phyloP scores from a whole-genome alignment of 352 stramenopile species.

The Blastocystis sp. region DNA sequence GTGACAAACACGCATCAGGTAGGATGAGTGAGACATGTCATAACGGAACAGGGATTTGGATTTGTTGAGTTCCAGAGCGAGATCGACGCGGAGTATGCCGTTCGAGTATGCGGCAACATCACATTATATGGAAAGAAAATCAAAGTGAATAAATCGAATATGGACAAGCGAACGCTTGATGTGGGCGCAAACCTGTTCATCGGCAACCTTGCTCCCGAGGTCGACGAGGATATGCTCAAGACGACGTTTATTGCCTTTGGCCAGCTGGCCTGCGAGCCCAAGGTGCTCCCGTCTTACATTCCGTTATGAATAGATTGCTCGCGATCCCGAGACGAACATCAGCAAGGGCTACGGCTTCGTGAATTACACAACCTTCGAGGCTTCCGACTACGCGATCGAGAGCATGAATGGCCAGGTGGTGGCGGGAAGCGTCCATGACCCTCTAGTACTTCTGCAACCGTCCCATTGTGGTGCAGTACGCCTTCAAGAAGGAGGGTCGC shows the following conservation, averaged over 20 bases:
- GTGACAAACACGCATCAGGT: slow-evolving; percentile 82
- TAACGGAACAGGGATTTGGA: slow-evolving; percentile 86
- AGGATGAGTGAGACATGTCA: not conserved
- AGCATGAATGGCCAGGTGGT: slow-evolving; percentile 92
- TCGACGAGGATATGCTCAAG: slow-evolving; percentile 98
- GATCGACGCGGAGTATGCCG: slow-evolving; percentile 94
- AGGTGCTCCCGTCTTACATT: slow-evolving; percentile 75
- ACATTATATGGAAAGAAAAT: slow-evolving; percentile 93
- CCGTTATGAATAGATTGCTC: slow-evolving; percentile 68
- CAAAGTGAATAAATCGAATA: slow-evolving; percentile 89
- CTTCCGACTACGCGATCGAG: slow-evolving; percentile 93
- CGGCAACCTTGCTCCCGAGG: slow-evolving; percentile 89
- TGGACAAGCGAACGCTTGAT: slow-evolving; percentile 90
- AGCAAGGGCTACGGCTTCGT: slow-evolving; percentile 95
- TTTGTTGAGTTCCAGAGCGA: slow-evolving; percentile 97
- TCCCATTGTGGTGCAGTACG: slow-evolving; percentile 95
- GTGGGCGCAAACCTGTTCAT: slow-evolving; percentile 99
- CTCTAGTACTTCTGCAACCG: slow-evolving; percentile 87
- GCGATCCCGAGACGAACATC: slow-evolving; percentile 81
- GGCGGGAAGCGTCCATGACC: not conserved
- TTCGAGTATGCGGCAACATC: slow-evolving; percentile 98
- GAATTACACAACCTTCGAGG: slow-evolving; percentile 92
- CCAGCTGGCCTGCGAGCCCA: slow-evolving; percentile 89
- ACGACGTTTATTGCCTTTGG: slow-evolving; percentile 98
- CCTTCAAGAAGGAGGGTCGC: slow-evolving; percentile 93